These are phyloP conservation scores for Lachancea waltii DNA, from an alignment of 805 yeast species.

Conservation along the genomic window DNA sequence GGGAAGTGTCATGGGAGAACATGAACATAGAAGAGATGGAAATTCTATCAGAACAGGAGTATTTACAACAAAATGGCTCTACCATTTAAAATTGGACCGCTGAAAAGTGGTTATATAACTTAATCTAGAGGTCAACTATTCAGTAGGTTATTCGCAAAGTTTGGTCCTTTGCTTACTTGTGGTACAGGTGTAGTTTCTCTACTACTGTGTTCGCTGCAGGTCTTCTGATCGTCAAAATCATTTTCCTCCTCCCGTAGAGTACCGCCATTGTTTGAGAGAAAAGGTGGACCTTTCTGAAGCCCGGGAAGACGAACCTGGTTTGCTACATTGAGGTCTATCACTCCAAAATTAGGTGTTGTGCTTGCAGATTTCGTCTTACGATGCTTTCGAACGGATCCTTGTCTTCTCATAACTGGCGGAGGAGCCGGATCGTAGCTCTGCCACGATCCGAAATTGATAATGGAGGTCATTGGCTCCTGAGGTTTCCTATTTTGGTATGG, in stretches of 20 bases:
- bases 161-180: constrained; percentile 15
- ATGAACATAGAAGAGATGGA: constrained; percentile 53
- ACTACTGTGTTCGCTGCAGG: constrained; percentile 30
- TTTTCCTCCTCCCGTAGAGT: constrained; percentile 4
- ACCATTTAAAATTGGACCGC: background rate
- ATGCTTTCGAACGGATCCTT: constrained; percentile 16
- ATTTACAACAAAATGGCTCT: constrained; percentile 11
- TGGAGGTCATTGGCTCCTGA: constrained; percentile 11
- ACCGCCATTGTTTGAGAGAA: background rate
- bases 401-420: background rate
- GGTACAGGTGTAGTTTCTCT: constrained; percentile 16
- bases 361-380: constrained; percentile 25
- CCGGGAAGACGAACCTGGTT: constrained; percentile 14
- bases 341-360: constrained; percentile 21
- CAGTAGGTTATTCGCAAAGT: constrained; percentile 22
- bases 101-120: background rate
- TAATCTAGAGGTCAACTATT: constrained; percentile 6
- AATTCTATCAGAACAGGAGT: constrained; percentile 47
- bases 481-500: constrained; percentile 1
- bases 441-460: constrained; percentile 12
- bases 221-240: constrained; percentile 20
- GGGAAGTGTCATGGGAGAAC: constrained; percentile 37
- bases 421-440: constrained; percentile 8
- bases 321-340: constrained; percentile 26
- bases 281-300: background rate